Conservation (phyloP, 2,329 filamentous ascomycete genomes). For the Neonectria neomacrospora region DNA sequence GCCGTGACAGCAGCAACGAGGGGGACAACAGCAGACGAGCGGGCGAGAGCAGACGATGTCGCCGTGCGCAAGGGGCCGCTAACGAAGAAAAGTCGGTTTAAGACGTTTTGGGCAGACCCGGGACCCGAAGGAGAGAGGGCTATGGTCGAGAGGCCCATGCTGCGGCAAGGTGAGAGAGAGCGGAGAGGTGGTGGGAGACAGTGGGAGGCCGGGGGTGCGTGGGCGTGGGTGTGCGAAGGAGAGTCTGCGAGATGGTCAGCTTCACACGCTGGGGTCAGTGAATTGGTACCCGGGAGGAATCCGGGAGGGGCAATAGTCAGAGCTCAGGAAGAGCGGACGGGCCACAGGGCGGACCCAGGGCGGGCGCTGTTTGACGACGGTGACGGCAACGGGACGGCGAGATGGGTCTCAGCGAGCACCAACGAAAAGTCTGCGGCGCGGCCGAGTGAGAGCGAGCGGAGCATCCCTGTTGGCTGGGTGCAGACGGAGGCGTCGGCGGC, state of each 20-base stretch:
- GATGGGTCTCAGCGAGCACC: slow-evolving; percentile 25
- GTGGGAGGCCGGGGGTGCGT: slow-evolving; percentile 33
- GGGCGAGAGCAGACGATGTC: slow-evolving; percentile 42
- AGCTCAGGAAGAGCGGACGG: slow-evolving; percentile 25
- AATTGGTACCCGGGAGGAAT: slow-evolving; percentile 20
- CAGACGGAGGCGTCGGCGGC: slow-evolving; percentile 34
- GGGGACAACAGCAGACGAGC: slow-evolving; percentile 31
- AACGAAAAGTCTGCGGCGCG: slow-evolving; percentile 40
- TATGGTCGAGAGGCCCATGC: slow-evolving; percentile 44
- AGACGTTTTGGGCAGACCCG: slow-evolving; percentile 46
- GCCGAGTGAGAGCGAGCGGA: slow-evolving; percentile 41
- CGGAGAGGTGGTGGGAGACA: slow-evolving; percentile 37
- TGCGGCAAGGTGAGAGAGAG: slow-evolving; percentile 28
- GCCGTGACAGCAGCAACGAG: slow-evolving; percentile 37
- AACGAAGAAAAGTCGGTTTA: slow-evolving; percentile 51
- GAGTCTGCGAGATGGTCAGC: slow-evolving; percentile 13
- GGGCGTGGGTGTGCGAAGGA: slow-evolving; percentile 18
- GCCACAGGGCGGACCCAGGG: slow-evolving; percentile 26
- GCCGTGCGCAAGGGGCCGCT: slow-evolving; percentile 43
- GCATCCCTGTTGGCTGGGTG: slow-evolving; percentile 38
- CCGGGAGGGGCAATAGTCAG: neutral
- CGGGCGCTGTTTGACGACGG: neutral
- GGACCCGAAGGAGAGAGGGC: slow-evolving; percentile 43
- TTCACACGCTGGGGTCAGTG: slow-evolving; percentile 22
- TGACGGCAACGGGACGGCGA: slow-evolving; percentile 25